Percentiles rank a stretch among this genome's conserved stretches.
phyloP scores from a whole-genome alignment of 2,329 filamentous ascomycete species.

The Epichloe bromicola region DNA sequence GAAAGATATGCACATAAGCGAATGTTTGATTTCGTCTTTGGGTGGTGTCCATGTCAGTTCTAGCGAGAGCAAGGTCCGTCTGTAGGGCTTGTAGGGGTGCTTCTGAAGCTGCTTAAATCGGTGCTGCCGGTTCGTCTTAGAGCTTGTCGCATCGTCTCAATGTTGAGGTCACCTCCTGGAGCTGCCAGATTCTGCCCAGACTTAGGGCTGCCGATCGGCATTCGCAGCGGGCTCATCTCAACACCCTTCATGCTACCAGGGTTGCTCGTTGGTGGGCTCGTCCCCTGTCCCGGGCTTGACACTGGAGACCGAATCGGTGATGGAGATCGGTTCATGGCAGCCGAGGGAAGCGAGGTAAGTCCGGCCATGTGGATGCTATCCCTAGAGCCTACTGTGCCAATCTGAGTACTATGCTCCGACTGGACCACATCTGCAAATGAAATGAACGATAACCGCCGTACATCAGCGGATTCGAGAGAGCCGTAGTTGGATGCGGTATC shows the following conservation, averaged over 20 bases:
- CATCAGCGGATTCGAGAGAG: constrained; percentile 59
- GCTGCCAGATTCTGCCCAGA: constrained; percentile 34
- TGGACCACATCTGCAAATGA: constrained; percentile 95
- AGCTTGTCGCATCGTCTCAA: constrained; percentile 90
- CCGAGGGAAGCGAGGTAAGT: constrained; percentile 45
- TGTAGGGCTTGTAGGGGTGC: constrained; percentile 45
- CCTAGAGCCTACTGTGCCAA: constrained; percentile 38
- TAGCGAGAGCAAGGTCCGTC: constrained; percentile 24
- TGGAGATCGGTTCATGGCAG: constrained; percentile 50
- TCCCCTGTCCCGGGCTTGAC: constrained; percentile 54
- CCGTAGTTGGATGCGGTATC: constrained; percentile 66
- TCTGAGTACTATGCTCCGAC: constrained; percentile 56
- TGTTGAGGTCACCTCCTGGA: constrained; percentile 55
- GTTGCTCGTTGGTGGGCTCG: constrained; percentile 65
- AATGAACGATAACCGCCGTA: constrained; percentile 82
- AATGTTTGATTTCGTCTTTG: not conserved
- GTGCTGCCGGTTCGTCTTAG: constrained; percentile 73
- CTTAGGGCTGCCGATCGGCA: constrained; percentile 50
- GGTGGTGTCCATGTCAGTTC: no score
- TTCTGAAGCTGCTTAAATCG: constrained; percentile 50
- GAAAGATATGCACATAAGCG: not conserved
- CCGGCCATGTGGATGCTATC: constrained; percentile 60
- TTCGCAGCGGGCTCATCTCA: constrained; percentile 53
- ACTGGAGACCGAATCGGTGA: constrained; percentile 71
- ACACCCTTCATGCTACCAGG: constrained; percentile 59